These are phyloP conservation scores for Staphylotrichum tortipilum DNA, from an alignment of 495 filamentous ascomycete genomes.

Conservation along the genomic window DNA sequence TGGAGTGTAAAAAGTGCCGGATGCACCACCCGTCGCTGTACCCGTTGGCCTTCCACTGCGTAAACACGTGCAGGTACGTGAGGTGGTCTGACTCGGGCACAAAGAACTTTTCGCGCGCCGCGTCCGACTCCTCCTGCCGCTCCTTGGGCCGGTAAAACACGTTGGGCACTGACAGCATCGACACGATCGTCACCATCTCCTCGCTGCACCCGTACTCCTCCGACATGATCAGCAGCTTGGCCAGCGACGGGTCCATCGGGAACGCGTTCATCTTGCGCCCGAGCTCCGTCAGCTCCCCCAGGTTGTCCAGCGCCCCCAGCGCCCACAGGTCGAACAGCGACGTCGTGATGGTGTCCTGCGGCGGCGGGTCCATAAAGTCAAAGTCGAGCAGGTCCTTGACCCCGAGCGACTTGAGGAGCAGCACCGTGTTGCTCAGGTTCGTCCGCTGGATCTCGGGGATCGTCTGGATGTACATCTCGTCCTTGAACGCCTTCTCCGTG, in stretches of 20 bases:
- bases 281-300: conserved; percentile 81
- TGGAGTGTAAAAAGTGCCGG: conserved; percentile 86
- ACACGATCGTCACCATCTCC: conserved; percentile 96
- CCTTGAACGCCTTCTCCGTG: conserved; percentile 89
- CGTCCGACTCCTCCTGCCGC: conserved; percentile 91
- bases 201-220: conserved; percentile 86
- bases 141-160: conserved; percentile 98
- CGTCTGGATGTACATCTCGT: conserved; percentile 94
- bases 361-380: conserved; percentile 98
- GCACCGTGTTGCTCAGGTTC: conserved; percentile 87
- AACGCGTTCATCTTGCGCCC: conserved; percentile 94
- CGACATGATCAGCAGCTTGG: conserved; percentile 86
- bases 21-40: conserved; percentile 86
- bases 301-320: conserved; percentile 83
- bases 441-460: conserved; percentile 98
- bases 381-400: conserved; percentile 95
- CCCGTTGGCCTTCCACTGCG: conserved; percentile 89
- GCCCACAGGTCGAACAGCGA: conserved; percentile 98
- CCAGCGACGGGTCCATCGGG: conserved; percentile 90
- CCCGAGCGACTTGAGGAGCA: conserved; percentile 88
- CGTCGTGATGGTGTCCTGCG: conserved; percentile 95
- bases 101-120: conserved; percentile 97
- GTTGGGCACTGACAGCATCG: conserved; percentile 92
- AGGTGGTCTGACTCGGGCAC: conserved; percentile 96
- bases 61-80: conserved; percentile 91